Base-by-base conservation (phyloP, 352 stramenopile species). In the Stramenopiles sp. region DNA sequence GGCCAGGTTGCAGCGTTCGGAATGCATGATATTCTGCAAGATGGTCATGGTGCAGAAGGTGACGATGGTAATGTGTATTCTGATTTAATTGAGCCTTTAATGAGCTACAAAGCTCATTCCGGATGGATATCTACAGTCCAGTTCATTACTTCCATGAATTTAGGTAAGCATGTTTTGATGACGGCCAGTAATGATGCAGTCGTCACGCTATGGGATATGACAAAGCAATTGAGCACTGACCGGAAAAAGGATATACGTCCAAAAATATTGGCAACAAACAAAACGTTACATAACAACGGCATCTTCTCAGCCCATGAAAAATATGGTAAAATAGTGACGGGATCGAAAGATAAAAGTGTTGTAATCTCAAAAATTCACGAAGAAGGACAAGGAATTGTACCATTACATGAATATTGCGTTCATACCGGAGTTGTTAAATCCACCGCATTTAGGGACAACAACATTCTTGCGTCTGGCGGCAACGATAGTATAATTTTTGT, bases 281-380 rank as follows among this genome's bases (percentile, higher is more conserved):
- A 78, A 14, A 33, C 4, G 1, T 78, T 78, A 14, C 71, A 78
- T 33, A 33, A 31, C 22, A 78, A 78, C 22, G 71, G 71, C 22
- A 78, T 78, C 22, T 78, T 78, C 14, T 78, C 4, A 14, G 71
- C 71, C 22, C 71, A 78, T 78, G 71, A 78, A 14, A 4, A 14
- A 33, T 14, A 78, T 33, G 71, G 71, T 31, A 78, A 78, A 33
- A 31, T 78, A 14, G 71, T 78, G 71, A 78, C 71, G 4, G 71
- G 30, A 33, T 33, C 30, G 8, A 78, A 78, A 78, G 71, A 78
- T 33, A 78, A 78, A 33, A 78, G 71, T 33, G 71, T 78, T 78
- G 30, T 31, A 14, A 8, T 78, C 4, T 78, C 71, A 4, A 33
- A 78, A 33, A 78, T 78, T 33, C 31, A 31, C 8, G 31, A 31